A percentile compares a stretch with the other conserved stretches of the same genome.
Evolutionary conservation across 805 yeast genomes (phyloP).

Genomic region (Ogataea neopini): DNA sequence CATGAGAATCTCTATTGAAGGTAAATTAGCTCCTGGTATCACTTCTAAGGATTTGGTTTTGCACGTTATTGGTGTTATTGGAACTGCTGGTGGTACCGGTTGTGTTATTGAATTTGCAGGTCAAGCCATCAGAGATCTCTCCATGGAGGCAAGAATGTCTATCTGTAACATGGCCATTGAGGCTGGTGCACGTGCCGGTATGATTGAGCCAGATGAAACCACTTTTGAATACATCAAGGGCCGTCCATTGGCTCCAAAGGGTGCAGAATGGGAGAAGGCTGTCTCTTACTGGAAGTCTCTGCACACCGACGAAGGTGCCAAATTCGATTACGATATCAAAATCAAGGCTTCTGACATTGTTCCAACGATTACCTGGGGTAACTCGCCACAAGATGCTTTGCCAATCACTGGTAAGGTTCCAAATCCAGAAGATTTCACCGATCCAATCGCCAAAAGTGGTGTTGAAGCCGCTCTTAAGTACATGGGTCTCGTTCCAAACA

Average conservation of each 20-base stretch:
- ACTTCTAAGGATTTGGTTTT: slow-evolving; percentile 94
- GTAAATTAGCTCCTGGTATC: slow-evolving; percentile 82
- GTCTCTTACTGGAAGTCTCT: slow-evolving; percentile 87
- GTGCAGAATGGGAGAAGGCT: slow-evolving; percentile 95
- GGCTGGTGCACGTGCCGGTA: slow-evolving; percentile 99
- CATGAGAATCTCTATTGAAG: slow-evolving; percentile 86
- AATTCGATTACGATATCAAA: slow-evolving; percentile 78
- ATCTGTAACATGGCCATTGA: slow-evolving; percentile 99
- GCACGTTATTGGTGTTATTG: slow-evolving; percentile 94
- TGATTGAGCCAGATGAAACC: slow-evolving; percentile 93
- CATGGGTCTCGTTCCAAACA: slow-evolving; percentile 87
- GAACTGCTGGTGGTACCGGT: slow-evolving; percentile 99
- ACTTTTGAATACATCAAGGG: slow-evolving; percentile 90
- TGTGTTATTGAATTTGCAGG: slow-evolving; percentile 96
- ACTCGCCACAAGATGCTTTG: slow-evolving; percentile 97
- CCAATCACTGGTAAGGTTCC: slow-evolving; percentile 92
- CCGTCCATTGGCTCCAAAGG: slow-evolving; percentile 93
- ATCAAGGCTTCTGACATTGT: slow-evolving; percentile 83
- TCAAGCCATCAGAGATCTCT: slow-evolving; percentile 81
- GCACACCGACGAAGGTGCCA: slow-evolving; percentile 85
- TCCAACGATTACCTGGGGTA: slow-evolving; percentile 99
- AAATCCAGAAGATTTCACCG: slow-evolving; percentile 73
- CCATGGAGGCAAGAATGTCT: slow-evolving; percentile 99
- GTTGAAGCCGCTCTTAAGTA: slow-evolving; percentile 90
- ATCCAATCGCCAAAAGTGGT: slow-evolving; percentile 75